Evolutionary conservation across 2,329 filamentous ascomycete species (phyloP).

Genomic region (Knoxdaviesia proteae): DNA sequence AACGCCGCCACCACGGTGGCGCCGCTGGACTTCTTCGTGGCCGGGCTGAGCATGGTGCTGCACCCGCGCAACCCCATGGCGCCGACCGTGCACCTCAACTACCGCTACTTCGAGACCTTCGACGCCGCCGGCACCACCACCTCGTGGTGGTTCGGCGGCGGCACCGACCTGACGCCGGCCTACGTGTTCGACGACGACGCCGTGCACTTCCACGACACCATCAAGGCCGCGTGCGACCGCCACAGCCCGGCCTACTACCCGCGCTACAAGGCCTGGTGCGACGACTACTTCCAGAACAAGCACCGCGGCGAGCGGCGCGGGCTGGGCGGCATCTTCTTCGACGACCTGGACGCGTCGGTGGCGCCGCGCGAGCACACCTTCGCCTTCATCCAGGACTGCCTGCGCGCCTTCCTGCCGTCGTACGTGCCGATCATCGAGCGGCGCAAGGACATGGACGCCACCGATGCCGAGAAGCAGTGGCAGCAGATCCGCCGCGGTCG

Average conservation of each 20-base stretch:
- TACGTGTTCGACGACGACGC: conserved; percentile 97
- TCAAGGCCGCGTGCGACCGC: conserved; percentile 82
- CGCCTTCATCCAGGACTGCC: conserved; percentile 66
- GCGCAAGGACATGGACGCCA: conserved; percentile 83
- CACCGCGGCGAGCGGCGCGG: conserved; percentile 76
- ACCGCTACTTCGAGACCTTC: conserved; percentile 94
- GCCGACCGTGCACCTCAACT: conserved; percentile 93
- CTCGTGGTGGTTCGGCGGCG: conserved; percentile 96
- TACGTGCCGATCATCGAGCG: conserved; percentile 78
- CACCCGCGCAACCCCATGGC: conserved; percentile 94
- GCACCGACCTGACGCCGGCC: conserved; percentile 76
- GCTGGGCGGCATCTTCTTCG: conserved; percentile 94
- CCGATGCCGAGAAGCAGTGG: conserved; percentile 76
- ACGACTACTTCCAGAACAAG: conserved; percentile 89
- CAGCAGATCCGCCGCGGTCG: conserved; percentile 85
- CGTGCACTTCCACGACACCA: conserved; percentile 83
- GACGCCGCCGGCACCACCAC: conserved; percentile 61
- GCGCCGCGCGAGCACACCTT: conserved; percentile 81
- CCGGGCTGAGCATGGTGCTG: conserved; percentile 77
- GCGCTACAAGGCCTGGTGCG: conserved; percentile 94
- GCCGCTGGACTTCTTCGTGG: conserved; percentile 82
- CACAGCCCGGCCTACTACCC: conserved; percentile 87
- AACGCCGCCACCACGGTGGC: conserved; percentile 49
- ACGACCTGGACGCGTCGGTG: conserved; percentile 76
- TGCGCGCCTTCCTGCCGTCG: conserved; percentile 71